These are phyloP conservation scores for Juncus inflexus DNA, from an alignment of 176 grass and related monocot genomes.

Conservation along the genomic window DNA sequence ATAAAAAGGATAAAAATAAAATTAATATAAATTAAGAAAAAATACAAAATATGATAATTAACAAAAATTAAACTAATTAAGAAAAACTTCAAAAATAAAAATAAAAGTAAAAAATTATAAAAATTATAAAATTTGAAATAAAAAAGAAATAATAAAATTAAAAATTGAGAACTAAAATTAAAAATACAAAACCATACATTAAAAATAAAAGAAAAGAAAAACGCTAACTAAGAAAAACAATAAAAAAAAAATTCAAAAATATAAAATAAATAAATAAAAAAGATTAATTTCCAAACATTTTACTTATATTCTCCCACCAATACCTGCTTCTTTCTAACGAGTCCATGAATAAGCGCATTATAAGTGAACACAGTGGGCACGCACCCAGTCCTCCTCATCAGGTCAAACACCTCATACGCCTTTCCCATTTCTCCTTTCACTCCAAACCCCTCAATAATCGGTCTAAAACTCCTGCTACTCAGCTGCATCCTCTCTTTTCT, in stretches of 20 bases:
- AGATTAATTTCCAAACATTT: too few relatives aligned
- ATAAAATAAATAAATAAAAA: neutral
- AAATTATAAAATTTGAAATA: too few relatives aligned
- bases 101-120: too few relatives aligned
- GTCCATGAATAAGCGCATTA: conserved; percentile 91
- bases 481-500: conserved; percentile 63
- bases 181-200: too few relatives aligned
- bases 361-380: conserved; percentile 80
- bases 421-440: conserved; percentile 72
- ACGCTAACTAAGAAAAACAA: neutral
- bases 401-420: conserved; percentile 70
- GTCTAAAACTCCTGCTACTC: conserved; percentile 87
- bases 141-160: too few relatives aligned
- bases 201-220: neutral
- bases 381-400: conserved; percentile 74
- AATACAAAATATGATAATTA: too few relatives aligned
- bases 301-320: conserved; percentile 9
- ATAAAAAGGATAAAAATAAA: too few relatives aligned
- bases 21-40: too few relatives aligned
- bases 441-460: conserved; percentile 91
- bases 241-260: conserved; percentile 5
- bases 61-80: neutral
- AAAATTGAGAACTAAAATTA: too few relatives aligned
- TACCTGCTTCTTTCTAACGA: conserved; percentile 80
- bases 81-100: too few relatives aligned